A percentile compares a stretch with the other conserved stretches of the same genome.
Conservation (phyloP, 2,329 filamentous ascomycete genomes). For the Sordariomycetes sp. region DNA sequence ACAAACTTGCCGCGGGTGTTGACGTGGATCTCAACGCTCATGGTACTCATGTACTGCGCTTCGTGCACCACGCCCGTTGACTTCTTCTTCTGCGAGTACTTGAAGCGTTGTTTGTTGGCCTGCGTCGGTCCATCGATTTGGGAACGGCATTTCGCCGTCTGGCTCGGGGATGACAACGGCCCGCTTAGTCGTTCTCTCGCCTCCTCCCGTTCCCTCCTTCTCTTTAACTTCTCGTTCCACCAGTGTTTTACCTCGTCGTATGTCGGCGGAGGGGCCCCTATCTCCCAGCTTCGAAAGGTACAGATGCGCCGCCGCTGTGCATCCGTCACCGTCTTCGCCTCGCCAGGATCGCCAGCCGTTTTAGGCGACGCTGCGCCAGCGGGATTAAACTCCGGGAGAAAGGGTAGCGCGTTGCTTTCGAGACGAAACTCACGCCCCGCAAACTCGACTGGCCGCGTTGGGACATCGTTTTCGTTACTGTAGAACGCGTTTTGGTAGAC, state of each 20-base stretch:
- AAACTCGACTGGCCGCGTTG: conserved; percentile 67
- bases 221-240: conserved; percentile 35
- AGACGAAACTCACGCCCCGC: conserved; percentile 78
- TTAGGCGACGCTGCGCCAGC: conserved; percentile 24
- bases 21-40: conserved; percentile 89
- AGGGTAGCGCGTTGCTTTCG: conserved; percentile 64
- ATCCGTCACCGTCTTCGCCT: not conserved
- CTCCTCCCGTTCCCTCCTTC: not conserved
- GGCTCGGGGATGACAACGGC: not conserved
- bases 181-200: not conserved
- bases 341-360: conserved; percentile 10
- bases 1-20: conserved; percentile 73
- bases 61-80: conserved; percentile 73
- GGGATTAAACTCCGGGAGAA: conserved; percentile 67
- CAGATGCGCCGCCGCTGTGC: conserved; percentile 10
- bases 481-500: conserved; percentile 84
- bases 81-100: conserved; percentile 68
- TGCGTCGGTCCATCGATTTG: conserved; percentile 88
- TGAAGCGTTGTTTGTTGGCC: conserved; percentile 70
- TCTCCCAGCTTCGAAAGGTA: conserved; percentile 60
- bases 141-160: conserved; percentile 41
- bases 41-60: conserved; percentile 88
- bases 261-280: conserved; percentile 59
- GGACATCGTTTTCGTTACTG: conserved; percentile 73
- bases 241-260: conserved; percentile 60